phyloP scores from a whole-genome alignment of 2,329 filamentous ascomycete species.

The Ceratocystis diversiconidia region DNA sequence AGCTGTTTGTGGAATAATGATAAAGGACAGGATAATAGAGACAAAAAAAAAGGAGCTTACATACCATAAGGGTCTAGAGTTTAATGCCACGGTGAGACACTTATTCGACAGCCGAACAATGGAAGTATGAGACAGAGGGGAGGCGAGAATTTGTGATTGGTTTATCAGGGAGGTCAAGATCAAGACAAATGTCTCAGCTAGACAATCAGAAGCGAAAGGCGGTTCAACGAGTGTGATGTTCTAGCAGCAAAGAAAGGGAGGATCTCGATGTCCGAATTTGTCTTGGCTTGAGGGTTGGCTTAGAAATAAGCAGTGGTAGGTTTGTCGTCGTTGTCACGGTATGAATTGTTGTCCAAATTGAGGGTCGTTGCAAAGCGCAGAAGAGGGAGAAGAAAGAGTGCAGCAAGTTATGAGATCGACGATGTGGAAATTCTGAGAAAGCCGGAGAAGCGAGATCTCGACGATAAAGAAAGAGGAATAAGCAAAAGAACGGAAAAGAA shows the following conservation, averaged over 20 bases:
- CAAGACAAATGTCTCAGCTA: neutral
- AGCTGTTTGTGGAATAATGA: neutral
- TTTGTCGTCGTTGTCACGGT: no score
- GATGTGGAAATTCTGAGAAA: neutral
- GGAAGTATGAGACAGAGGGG: neutral
- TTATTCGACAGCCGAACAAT: neutral
- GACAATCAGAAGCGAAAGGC: neutral
- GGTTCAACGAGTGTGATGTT: neutral
- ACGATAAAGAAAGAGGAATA: neutral
- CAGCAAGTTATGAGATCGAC: neutral
- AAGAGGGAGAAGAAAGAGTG: neutral
- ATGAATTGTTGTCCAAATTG: no score
- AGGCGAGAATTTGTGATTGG: neutral
- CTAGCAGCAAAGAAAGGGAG: neutral
- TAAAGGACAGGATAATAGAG: neutral
- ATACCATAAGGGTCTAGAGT: neutral
- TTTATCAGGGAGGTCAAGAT: neutral
- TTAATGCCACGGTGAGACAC: slow-evolving; percentile 1
- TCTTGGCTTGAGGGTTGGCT: neutral
- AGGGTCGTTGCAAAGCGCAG: neutral
- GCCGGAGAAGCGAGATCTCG: neutral
- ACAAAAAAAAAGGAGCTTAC: neutral
- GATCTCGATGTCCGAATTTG: neutral
- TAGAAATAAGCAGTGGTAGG: no score
- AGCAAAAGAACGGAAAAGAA: neutral